A percentile compares a stretch with the other conserved stretches of the same genome.
Evolutionary conservation across 2,329 filamentous ascomycete species (phyloP).

Genomic region (Zymoseptoria brevis): DNA sequence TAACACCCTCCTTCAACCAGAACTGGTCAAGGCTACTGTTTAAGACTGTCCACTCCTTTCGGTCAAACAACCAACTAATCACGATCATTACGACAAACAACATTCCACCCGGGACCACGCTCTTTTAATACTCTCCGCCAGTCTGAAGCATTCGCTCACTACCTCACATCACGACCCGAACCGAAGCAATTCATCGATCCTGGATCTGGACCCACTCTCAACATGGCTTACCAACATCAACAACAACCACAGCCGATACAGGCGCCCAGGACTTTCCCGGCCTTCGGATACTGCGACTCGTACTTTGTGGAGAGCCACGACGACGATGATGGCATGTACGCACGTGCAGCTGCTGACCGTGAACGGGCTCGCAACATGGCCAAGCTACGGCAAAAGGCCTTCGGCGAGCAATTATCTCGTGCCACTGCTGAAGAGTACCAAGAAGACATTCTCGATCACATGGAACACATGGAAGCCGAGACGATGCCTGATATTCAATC

Average conservation of each 20-base stretch:
- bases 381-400: slow-evolving; percentile 74
- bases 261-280: slow-evolving; percentile 38
- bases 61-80: slow-evolving; percentile 47
- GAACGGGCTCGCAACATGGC: slow-evolving; percentile 72
- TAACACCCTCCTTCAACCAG: slow-evolving; percentile 25
- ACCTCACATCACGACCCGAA: slow-evolving; percentile 28
- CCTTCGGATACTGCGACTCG: slow-evolving; percentile 58
- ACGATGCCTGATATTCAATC: slow-evolving; percentile 93
- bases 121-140: slow-evolving; percentile 39
- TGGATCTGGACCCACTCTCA: slow-evolving; percentile 30
- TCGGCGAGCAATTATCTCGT: slow-evolving; percentile 81
- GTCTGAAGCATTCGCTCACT: slow-evolving; percentile 30
- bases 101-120: slow-evolving; percentile 42
- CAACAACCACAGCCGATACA: slow-evolving; percentile 16
- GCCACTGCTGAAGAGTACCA: slow-evolving; percentile 83
- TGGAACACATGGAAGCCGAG: slow-evolving; percentile 91
- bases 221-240: slow-evolving; percentile 47
- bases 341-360: slow-evolving; percentile 56
- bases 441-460: slow-evolving; percentile 88
- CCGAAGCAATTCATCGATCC: slow-evolving; percentile 33
- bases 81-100: slow-evolving; percentile 42
- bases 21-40: slow-evolving; percentile 21
- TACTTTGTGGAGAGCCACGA: slow-evolving; percentile 59
- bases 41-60: slow-evolving; percentile 36
- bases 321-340: slow-evolving; percentile 46